Percentiles rank a stretch among this genome's conserved stretches.
phyloP scores from a whole-genome alignment of 23 red algal genomes.

The Gracilaria vermiculophylla region DNA sequence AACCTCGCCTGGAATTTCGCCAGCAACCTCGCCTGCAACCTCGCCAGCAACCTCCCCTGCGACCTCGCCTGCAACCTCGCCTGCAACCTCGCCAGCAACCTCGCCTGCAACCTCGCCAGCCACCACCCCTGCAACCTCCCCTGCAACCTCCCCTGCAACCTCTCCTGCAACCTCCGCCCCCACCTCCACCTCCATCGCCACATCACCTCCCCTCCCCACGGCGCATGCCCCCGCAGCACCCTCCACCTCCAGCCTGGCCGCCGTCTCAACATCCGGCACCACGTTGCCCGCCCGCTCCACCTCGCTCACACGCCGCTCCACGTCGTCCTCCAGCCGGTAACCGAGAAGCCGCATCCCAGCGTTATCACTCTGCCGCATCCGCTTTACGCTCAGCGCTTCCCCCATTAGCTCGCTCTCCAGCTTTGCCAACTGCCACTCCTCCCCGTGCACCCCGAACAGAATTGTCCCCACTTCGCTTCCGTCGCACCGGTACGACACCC shows the following conservation, averaged over 20 bases:
- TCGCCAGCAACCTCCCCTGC: too few species aligned
- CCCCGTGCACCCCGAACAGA: not conserved
- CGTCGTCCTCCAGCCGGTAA: not conserved
- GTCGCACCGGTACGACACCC: constrained; percentile 32
- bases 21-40: not conserved
- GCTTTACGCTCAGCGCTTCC: constrained; percentile 23
- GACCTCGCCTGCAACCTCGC: too few species aligned
- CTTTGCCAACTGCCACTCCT: constrained; percentile 40
- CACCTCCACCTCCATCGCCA: not conserved
- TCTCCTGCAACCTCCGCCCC: not conserved
- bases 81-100: too few species aligned
- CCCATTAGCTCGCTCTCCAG: constrained; percentile 38
- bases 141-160: not conserved
- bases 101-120: not conserved
- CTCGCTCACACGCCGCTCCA: not conserved
- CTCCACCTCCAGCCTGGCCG: not conserved
- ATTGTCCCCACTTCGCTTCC: constrained; percentile 18
- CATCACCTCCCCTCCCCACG: not conserved
- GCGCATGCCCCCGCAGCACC: not conserved
- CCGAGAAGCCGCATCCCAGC: not conserved
- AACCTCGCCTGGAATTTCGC: not conserved
- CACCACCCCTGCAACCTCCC: not conserved
- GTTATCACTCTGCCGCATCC: constrained; percentile 2
- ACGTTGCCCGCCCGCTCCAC: constrained; percentile 1
- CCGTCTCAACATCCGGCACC: constrained; percentile 7